These are phyloP conservation scores for Pulveroboletus sp. DNA, from an alignment of 768 basidiomycete species.

Conservation along the genomic window DNA sequence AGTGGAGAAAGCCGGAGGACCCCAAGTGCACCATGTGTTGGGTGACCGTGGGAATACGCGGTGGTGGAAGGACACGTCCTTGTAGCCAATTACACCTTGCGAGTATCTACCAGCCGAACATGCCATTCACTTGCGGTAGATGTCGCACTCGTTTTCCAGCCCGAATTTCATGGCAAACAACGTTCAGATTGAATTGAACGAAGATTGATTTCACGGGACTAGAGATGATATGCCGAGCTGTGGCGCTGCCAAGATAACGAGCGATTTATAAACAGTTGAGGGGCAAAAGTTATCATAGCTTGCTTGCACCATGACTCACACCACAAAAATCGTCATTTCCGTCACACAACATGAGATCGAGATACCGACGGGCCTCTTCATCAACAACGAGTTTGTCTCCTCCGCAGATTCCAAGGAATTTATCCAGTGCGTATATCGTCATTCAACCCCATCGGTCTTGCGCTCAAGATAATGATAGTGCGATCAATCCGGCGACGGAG, in stretches of 20 bases:
- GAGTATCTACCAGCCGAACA: not conserved
- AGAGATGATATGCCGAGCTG: slow-evolving; percentile 3
- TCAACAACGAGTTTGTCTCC: slow-evolving; percentile 85
- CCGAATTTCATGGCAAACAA: not conserved
- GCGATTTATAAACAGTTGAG: slow-evolving; percentile 8
- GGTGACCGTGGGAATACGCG: slow-evolving; percentile 17
- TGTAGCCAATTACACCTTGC: not conserved
- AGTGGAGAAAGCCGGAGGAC: slow-evolving; percentile 14
- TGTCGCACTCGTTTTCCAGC: not conserved
- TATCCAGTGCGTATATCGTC: slow-evolving; percentile 47
- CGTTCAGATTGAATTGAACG: not conserved
- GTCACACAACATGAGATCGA: slow-evolving; percentile 46
- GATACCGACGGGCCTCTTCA: slow-evolving; percentile 82
- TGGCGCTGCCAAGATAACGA: slow-evolving; percentile 7
- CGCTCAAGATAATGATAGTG: slow-evolving; percentile 37
- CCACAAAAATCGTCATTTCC: slow-evolving; percentile 38
- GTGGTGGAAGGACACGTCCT: too few relatives aligned
- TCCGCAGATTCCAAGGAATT: slow-evolving; percentile 63
- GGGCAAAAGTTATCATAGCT: not conserved
- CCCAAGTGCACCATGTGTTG: too few relatives aligned
- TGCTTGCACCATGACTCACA: slow-evolving; percentile 42
- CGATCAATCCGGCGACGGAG: slow-evolving; percentile 82
- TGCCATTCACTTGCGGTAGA: not conserved
- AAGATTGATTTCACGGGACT: not conserved
- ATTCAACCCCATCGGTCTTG: slow-evolving; percentile 4